Evolutionary conservation across 164 flowering plant genomes (phyloP).

Genomic region (Tinospora cordifolia): DNA sequence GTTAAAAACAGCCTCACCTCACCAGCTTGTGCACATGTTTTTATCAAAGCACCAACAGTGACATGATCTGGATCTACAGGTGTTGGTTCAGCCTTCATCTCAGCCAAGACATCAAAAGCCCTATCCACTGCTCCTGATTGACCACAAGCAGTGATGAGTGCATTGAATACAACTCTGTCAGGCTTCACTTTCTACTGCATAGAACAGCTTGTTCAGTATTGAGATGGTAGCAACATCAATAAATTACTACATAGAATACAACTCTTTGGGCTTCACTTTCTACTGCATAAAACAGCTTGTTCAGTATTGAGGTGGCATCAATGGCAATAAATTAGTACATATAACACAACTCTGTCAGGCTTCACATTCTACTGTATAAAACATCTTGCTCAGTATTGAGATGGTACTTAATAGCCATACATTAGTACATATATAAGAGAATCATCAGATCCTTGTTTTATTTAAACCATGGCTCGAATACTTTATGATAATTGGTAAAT

Average conservation of each 20-base stretch:
- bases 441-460: neutral
- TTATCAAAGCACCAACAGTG: slow-evolving; percentile 86
- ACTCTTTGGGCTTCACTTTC: slow-evolving; percentile 98
- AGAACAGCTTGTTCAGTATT: slow-evolving; percentile 31
- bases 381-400: too few relatives aligned
- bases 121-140: slow-evolving; percentile 93
- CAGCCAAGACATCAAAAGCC: slow-evolving; percentile 94
- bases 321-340: neutral
- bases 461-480: neutral
- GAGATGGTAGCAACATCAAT: slow-evolving; percentile 15
- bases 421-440: slow-evolving; percentile 4
- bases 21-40: slow-evolving; percentile 75
- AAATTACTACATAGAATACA: slow-evolving; percentile 94
- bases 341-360: too few relatives aligned
- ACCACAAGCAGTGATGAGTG: slow-evolving; percentile 95
- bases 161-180: slow-evolving; percentile 95
- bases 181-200: slow-evolving; percentile 96
- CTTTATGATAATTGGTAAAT: too few relatives aligned
- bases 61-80: slow-evolving; percentile 89
- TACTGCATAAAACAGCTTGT: slow-evolving; percentile 54
- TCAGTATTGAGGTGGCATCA: slow-evolving; percentile 22
- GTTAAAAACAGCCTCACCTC: slow-evolving; percentile 40
- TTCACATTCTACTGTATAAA: too few relatives aligned
- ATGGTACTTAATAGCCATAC: neutral
- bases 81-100: slow-evolving; percentile 64